A percentile compares a stretch with the other conserved stretches of the same genome.
Conservation (phyloP, 2,329 filamentous ascomycete genomes). For the Myotisia sp. region DNA sequence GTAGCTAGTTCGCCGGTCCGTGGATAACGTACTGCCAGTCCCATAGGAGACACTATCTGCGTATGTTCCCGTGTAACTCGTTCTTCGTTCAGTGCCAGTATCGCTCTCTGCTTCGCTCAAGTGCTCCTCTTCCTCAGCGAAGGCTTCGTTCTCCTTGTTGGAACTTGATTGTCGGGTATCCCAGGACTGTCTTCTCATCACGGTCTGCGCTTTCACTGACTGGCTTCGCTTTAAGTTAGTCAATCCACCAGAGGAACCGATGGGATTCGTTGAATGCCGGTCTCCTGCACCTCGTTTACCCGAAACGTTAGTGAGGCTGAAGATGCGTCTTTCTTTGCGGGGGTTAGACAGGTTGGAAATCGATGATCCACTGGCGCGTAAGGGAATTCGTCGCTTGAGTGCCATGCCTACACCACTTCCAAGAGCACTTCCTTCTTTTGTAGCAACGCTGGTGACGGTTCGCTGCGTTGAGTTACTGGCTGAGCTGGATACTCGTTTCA, state of each 20-base stretch:
- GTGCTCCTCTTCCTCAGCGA: conserved; percentile 49
- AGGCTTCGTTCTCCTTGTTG: conserved; percentile 48
- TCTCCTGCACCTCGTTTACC: conserved; percentile 42
- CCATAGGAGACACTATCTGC: conserved; percentile 30
- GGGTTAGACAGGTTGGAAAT: conserved; percentile 39
- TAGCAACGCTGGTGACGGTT: conserved; percentile 23
- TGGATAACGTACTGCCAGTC: conserved; percentile 28
- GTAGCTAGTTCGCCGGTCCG: conserved; percentile 27
- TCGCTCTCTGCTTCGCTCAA: conserved; percentile 37
- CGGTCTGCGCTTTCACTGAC: conserved; percentile 53
- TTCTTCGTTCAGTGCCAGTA: conserved; percentile 29
- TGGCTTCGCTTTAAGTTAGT: conserved; percentile 61
- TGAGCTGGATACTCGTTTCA: conserved; percentile 38
- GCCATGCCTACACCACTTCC: conserved; percentile 34
- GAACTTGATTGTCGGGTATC: conserved; percentile 35
- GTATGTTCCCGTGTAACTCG: conserved; percentile 30
- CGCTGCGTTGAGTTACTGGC: conserved; percentile 27
- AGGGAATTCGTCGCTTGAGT: conserved; percentile 38
- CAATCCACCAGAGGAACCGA: conserved; percentile 23
- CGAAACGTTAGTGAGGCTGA: conserved; percentile 80
- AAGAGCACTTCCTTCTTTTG: conserved; percentile 25
- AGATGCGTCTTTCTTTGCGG: conserved; percentile 55
- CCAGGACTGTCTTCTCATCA: conserved; percentile 56
- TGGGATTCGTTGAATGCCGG: conserved; percentile 19
- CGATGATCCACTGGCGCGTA: conserved; percentile 27